A percentile compares a stretch with the other conserved stretches of the same genome.
phyloP scores from a whole-genome alignment of 1,284 basidiomycete species.

The Apiotrichum brassicae region DNA sequence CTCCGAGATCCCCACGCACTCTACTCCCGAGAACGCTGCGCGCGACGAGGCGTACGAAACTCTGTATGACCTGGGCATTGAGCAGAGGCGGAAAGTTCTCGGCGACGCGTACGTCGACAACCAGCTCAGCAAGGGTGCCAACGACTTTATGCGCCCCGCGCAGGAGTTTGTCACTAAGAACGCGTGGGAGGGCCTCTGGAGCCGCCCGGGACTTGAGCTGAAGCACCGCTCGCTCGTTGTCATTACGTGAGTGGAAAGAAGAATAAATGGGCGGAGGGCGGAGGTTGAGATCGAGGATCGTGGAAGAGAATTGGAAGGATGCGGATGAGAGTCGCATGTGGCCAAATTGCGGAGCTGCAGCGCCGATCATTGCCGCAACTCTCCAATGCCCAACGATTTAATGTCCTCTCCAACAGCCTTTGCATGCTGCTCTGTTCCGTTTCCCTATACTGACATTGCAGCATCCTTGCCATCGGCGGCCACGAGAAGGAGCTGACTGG shows the following conservation, averaged over 20 bases:
- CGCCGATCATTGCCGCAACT: no score
- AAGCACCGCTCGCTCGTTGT: constrained; percentile 21
- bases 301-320: no score
- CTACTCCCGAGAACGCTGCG: background rate
- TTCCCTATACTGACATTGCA: no score
- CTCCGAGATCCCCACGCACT: background rate
- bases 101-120: constrained; percentile 20
- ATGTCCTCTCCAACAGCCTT: background rate
- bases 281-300: background rate
- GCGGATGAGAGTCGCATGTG: no score
- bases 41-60: constrained; percentile 11
- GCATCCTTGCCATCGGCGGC: constrained; percentile 18
- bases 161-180: constrained; percentile 20
- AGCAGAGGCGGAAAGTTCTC: constrained; percentile 19
- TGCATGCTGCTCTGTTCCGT: no score
- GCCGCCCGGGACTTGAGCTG: constrained; percentile 17
- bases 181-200: constrained; percentile 20
- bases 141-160: constrained; percentile 20
- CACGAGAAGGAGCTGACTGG: constrained; percentile 16
- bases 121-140: constrained; percentile 13
- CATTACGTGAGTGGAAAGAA: constrained; percentile 14
- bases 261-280: background rate
- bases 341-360: no score
- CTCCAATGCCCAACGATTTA: no score
- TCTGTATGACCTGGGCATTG: constrained; percentile 15